phyloP scores from a whole-genome alignment of 352 stramenopile genomes.

The Phytophthora aleatoria region DNA sequence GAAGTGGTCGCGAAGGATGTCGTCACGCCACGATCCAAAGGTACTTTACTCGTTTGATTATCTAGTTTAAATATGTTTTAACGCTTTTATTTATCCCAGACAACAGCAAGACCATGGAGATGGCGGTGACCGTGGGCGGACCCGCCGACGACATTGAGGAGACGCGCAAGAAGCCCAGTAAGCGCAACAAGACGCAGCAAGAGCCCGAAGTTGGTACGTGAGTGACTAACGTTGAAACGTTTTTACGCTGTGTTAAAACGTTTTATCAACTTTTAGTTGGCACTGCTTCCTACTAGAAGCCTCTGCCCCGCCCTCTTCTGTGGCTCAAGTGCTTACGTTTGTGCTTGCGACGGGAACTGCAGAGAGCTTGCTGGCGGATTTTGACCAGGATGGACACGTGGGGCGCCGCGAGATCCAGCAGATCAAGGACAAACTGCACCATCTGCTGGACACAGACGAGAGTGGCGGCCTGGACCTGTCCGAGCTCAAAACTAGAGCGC shows the following conservation, averaged over 20 bases:
- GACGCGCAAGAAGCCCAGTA: constrained; percentile 22
- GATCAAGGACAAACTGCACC: constrained; percentile 84
- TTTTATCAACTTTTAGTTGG: constrained; percentile 11
- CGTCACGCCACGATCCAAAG: constrained; percentile 23
- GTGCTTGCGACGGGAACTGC: constrained; percentile 34
- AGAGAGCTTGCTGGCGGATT: constrained; percentile 82
- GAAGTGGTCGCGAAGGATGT: constrained; percentile 22
- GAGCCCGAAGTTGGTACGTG: constrained; percentile 46
- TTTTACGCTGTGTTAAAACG: constrained; percentile 9
- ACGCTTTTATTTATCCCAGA: constrained; percentile 5
- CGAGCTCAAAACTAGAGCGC: constrained; percentile 64
- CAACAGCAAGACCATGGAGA: constrained; percentile 17
- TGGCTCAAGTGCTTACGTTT: constrained; percentile 39
- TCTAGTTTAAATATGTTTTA: constrained; percentile 11
- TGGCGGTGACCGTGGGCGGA: constrained; percentile 22
- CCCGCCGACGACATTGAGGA: constrained; percentile 1
- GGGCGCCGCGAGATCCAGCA: constrained; percentile 74
- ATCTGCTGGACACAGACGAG: constrained; percentile 78
- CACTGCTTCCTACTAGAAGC: constrained; percentile 13
- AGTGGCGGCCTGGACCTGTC: constrained; percentile 76
- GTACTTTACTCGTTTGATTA: constrained; percentile 15
- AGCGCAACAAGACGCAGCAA: constrained; percentile 33
- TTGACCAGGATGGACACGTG: constrained; percentile 80
- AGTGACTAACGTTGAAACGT: constrained; percentile 7
- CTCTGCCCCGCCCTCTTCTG: constrained; percentile 10